Base-by-base conservation (phyloP, 805 yeast species). In the Candida schatavii region DNA sequence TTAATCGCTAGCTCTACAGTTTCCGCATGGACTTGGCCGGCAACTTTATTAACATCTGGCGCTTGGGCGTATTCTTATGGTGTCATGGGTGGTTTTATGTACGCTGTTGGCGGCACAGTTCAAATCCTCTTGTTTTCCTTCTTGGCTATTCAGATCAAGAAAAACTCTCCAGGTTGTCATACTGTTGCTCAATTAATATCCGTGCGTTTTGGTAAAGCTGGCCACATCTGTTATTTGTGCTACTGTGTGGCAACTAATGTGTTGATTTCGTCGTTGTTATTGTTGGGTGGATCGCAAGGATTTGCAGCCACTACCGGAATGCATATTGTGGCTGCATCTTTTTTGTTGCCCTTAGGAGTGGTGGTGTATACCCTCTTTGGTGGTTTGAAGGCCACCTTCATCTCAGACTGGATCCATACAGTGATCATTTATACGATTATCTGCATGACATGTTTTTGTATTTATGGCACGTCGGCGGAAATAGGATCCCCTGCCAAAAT, bases 301-400 rank as follows among this genome's bases (percentile, higher is more conserved):
- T 58, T 72, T 45, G 45, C 61, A 21, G 65, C 57, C 10, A 46
- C 64, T 11, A 68, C 77, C 5, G 78, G 77, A 5, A 69, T 73
- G 63, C 62, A 69, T 44, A 59, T 63, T 29, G 68, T 67, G 23
- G 79, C 78, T 11, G 72, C 75, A 2, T 61, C 67, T 31, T 64
- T 73, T 47, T 51, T 75, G 18, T 51, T 74, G 3, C 78, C 78
- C 3, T 46, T 72, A 14, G 90, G 90, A 55, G 88, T 85, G 35
- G 74, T 83, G 40, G 60, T 83, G 29, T 86, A 85, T 62, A 85
- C 91, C 2, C 61, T 85, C 40, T 80, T 83, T 53, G 95, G 95
- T 50, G 95, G 95, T 51, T 74, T 86, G 54, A 85, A 82, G 55
- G 89, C 95, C 2, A 85, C 93, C 2, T 85, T 86, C 60, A 59